Evolutionary conservation across 2,329 filamentous ascomycete species (phyloP), one percentile per base, ranked within the genome.

Genomic region (Teratosphaeria destructans): DNA sequence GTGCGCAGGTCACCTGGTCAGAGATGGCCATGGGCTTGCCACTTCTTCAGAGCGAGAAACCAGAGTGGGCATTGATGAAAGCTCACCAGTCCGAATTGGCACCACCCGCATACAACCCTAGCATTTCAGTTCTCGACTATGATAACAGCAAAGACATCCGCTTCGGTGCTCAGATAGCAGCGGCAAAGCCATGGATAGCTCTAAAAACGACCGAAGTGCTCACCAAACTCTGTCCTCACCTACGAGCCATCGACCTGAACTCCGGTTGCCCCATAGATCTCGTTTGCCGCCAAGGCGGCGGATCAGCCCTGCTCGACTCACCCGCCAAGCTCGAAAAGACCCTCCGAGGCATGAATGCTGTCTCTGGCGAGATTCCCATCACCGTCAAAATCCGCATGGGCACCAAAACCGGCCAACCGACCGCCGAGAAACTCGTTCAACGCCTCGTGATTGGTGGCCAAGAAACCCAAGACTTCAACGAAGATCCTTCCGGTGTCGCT

Each of bases 231-330:
- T 85, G 92, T 60, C 92, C 94, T 3, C 84, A 90, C 67, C 81
- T 99, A 23, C 89, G 94, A 39, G 85, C 96, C 47, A 89, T 99
- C 64, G 94, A 99, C 70, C 79, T 99, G 66, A 99, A 99, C 78
- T 97, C 93, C 68, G 94, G 94, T 53, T 99, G 94, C 71, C 94
- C 94, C 3, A 96, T 99, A 70, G 94, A 99, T 71, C 84, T 96
- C 67, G 87, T 99, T 57, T 97, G 85, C 79, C 86, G 91, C 67
- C 82, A 87, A 54, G 94, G 94, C 56, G 90, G 89, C 49, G 94
- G 94, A 3, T 96, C 93, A 23, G 93, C 90, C 1, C 83, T 99
- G 16, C 85, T 99, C n/a, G 94, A 99, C 68, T 81, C 86, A 58
- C 89, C 84, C 34, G 85, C 85, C 60, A 97, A 96, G 75, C 78